Evolutionary conservation across 345 rosid species (phyloP), one percentile per base, ranked within the genome.

Genomic region (Boechera divaricarpa): DNA sequence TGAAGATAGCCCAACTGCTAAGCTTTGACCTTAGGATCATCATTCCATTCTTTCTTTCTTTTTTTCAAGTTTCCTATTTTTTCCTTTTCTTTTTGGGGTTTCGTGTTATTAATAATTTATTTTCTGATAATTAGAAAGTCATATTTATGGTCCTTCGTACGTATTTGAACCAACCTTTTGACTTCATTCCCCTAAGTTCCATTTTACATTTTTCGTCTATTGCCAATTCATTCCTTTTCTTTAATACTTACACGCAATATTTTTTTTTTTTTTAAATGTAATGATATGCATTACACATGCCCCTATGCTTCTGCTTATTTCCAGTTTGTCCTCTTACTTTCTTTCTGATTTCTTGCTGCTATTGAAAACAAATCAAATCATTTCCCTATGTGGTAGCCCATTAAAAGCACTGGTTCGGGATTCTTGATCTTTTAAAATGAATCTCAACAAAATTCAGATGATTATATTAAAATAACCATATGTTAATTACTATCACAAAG

Each of bases 11-110:
- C 73, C 73, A 78, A 72, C 81, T 72, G 73, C 81, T 78, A 65
- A 65, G 77, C 69, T 78, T 78, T 78, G 81, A 78, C 81, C 77
- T 78, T 66, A 72, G 69, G 73, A 42, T 78, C 77, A 78, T 78
- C 73, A 78, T 72, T 41, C 41, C 53, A 76, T 76, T 45, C 64
- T 29, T 13, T 32, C 45, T 31, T 28, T 0, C 0, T 65, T 31
- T 61, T 16, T 53, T 68, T 48, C 4, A 21, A 42, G 7, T 16
- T 73, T 73, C 54, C 28, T 53, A 8, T 21, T 44, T 2, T 28
- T 33, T 36, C 26, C 4, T 41, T 13, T 1, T 4, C 0, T 7
- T 44, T 33, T 6, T 72, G 26, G 73, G 63, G 1, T 39, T 66
- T 32, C 73, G 77, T 78, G 77, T 66, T 21, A 8, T 49, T 58